A percentile compares a stretch with the other conserved stretches of the same genome.
phyloP scores from a whole-genome alignment of 768 basidiomycete species.

The Clavaria fumosa region DNA sequence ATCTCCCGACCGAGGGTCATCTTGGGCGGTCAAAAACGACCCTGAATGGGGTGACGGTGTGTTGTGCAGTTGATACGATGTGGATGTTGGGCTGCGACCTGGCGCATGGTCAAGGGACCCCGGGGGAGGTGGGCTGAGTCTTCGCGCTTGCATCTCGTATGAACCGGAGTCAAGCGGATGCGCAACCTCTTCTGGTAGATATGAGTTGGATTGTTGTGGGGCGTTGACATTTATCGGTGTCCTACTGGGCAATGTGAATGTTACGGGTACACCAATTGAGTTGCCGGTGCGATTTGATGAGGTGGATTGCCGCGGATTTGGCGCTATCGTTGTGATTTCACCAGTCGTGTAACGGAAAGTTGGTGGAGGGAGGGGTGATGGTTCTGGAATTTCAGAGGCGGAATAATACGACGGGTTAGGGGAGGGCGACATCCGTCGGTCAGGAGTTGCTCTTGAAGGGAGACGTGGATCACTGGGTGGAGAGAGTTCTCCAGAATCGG shows the following conservation, averaged over 20 bases:
- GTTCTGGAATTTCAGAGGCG: slow-evolving; percentile 43
- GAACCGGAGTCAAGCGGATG: slow-evolving; percentile 2
- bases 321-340: slow-evolving; percentile 29
- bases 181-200: slow-evolving; percentile 10
- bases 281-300: not conserved
- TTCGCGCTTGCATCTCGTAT: slow-evolving; percentile 27
- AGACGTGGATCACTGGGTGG: no score
- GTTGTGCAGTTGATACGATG: no score
- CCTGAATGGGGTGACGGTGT: slow-evolving; percentile 25
- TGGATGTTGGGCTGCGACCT: no score
- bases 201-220: slow-evolving; percentile 12
- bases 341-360: slow-evolving; percentile 31
- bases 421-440: no score
- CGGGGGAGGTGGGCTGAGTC: no score
- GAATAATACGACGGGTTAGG: slow-evolving; percentile 55
- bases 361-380: slow-evolving; percentile 44
- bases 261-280: not conserved
- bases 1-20: slow-evolving; percentile 25
- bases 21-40: slow-evolving; percentile 30
- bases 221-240: slow-evolving; percentile 11
- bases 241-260: no score
- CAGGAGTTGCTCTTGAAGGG: no score
- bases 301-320: slow-evolving; percentile 20
- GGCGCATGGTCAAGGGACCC: no score
- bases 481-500: no score